Conservation (phyloP, 768 basidiomycete genomes). For the Amanita molliuscula region DNA sequence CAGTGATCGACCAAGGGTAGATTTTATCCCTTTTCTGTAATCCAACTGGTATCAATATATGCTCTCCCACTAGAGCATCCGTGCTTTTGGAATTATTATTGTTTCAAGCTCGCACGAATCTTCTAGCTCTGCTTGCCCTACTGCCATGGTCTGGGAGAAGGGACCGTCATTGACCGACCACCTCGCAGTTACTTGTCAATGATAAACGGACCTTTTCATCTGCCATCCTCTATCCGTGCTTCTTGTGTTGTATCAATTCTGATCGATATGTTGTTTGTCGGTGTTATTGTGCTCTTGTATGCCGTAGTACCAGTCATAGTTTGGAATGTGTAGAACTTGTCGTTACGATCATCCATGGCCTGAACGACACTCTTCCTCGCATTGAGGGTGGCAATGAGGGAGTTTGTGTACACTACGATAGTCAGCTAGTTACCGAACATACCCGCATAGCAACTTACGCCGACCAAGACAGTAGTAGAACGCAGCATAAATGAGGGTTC, state of each 20-base stretch:
- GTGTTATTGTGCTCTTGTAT: constrained; percentile 4
- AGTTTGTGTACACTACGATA: constrained; percentile 43
- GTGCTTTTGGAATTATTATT: not conserved
- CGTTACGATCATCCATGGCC: constrained; percentile 21
- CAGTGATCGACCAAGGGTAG: too few species aligned
- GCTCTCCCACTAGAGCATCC: too few species aligned
- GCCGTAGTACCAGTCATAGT: constrained; percentile 19
- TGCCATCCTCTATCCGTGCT: not conserved
- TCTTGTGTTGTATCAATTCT: constrained; percentile 46
- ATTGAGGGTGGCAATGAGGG: constrained; percentile 49
- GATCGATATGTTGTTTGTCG: constrained; percentile 37
- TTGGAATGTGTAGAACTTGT: constrained; percentile 29
- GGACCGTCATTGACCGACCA: not conserved
- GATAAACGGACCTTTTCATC: not conserved
- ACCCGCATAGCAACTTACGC: constrained; percentile 23
- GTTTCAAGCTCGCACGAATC: not conserved
- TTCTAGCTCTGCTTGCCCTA: not conserved
- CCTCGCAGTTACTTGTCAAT: not conserved
- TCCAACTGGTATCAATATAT: too few species aligned
- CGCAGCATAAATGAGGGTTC: constrained; percentile 43
- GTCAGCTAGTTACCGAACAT: not conserved
- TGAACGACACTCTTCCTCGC: constrained; percentile 37
- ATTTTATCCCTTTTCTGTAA: too few species aligned
- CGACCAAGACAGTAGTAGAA: constrained; percentile 55
- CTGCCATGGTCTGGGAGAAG: not conserved